Evolutionary conservation across 352 stramenopile genomes (phyloP).

Genomic region (Globisporangium mamillatum): DNA sequence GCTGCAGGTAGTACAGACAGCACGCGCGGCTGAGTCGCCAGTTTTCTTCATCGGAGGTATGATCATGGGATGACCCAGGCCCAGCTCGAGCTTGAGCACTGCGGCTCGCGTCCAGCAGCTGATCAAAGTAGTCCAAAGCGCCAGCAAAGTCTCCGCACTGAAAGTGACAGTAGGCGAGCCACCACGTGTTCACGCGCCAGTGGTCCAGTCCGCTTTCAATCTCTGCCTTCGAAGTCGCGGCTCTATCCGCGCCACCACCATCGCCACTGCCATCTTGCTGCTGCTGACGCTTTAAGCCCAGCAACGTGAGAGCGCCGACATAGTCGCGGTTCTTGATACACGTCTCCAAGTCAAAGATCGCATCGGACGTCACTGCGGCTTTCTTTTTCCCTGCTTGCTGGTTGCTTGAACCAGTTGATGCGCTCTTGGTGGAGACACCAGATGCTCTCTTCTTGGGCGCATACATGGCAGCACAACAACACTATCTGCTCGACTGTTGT

Average conservation of each 20-base stretch:
- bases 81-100: constrained; percentile 2
- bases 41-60: constrained; percentile 23
- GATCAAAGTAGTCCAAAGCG: constrained; percentile 47
- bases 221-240: background rate
- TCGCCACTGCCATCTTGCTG: background rate
- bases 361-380: background rate
- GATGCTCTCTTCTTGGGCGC: background rate
- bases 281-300: constrained; percentile 23
- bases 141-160: constrained; percentile 42
- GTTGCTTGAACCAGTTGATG: background rate
- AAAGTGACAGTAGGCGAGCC: constrained; percentile 71
- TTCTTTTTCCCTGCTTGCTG: background rate
- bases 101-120: constrained; percentile 32
- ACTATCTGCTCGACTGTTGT: too few species aligned
- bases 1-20: constrained; percentile 50
- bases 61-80: background rate
- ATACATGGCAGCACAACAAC: background rate
- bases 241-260: too few species aligned
- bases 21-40: constrained; percentile 54
- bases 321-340: constrained; percentile 26
- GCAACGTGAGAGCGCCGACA: constrained; percentile 20
- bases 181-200: constrained; percentile 48
- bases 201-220: background rate
- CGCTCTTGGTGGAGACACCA: background rate
- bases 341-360: constrained; percentile 20